Base-by-base conservation (phyloP, 2,329 filamentous ascomycete species). In the Akanthomyces dipterigenus region DNA sequence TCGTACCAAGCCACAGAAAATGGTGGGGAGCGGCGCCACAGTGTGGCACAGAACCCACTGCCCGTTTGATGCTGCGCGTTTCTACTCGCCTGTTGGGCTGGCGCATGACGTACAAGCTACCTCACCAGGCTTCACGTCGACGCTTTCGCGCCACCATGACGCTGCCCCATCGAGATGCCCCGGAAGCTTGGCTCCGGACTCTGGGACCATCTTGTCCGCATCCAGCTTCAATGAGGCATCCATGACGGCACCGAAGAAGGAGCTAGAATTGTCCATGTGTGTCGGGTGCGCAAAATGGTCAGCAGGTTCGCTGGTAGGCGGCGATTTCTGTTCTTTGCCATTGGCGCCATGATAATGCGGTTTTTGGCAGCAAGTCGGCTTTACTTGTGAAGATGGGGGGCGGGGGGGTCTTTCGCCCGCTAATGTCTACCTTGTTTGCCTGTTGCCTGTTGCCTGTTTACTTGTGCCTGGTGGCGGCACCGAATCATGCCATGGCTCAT, bases 121-220 rank as follows among this genome's bases (percentile, higher is more conserved):
- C 58, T 61, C 58, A 60, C 42, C 36, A 34, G 11, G 31, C 31
- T 34, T 9, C 8, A 7, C 31, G 2, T 31, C 20, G 54, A 20
- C 28, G 3, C 40, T 24, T 18, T 3, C 14, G n/a, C 26, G 34
- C 34, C 26, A 59, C 40, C 14, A 45, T 40, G n/a, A 56, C 36
- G 59, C 28, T 53, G 36, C 20, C 6, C 38, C 54, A 62, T 62
- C 60, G 60, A 57, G 60, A 62, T 62, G 53, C 14, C 5, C 46
- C 60, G 60, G 60, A 62, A 45, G 6, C n/a, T 62, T 57, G 60
- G 20, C 60, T 62, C 60, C 60, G 60, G 54, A 26, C 2, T 7
- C 5, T 14, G 9, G 16, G 20, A 53, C 31, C 22, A 38, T 53
- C 36, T 34, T 53, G 36, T 18, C 56, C 22, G 24, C 38, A 34